Base-by-base conservation (phyloP, 2,329 filamentous ascomycete species). In the Teratosphaeria nubilosa region DNA sequence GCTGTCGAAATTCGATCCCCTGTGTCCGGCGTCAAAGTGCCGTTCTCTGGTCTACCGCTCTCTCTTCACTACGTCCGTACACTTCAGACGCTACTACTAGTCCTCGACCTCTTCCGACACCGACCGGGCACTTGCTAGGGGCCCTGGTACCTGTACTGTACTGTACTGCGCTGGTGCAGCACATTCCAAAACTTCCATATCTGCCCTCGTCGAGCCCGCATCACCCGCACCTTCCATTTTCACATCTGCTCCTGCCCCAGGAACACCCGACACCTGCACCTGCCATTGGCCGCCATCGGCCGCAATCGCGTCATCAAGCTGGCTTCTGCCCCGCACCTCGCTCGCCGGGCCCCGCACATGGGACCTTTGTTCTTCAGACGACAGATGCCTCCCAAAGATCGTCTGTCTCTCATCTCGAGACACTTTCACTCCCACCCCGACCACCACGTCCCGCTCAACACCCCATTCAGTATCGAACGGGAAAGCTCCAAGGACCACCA, bases 381-480 rank as follows among this genome's bases (percentile, higher is more conserved):
- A 61, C 75, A 78, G 76, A 77, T 78, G 70, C 76, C 76, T 69
- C 76, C 69, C 53, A 62, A 62, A 45, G 65, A 70, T 71, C 68
- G 75, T 75, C 64, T 75, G 70, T 67, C 75, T 71, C 79, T 85
- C 71, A 80, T 86, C 70, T 80, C 81, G 64, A 79, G 81, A 72
- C 83, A 86, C 68, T 76, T 86, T 63, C 78, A 81, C 67, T 74
- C 78, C 65, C 72, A 78, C 64, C 77, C 77, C 64, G 34, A 55
- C 25, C 76, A 81, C 59, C 74, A 80, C 68, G 63, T 83, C 62
- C 79, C 82, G 60, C 72, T 85, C 58, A 85, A 85, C 72, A 85
- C 83, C 25, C 82, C 82, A 57, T 86, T 82, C 72, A 83, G 81
- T 65, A 81, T 80, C 69, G 81, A 85, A 71, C 78, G 82, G 66